A percentile compares a stretch with the other conserved stretches of the same genome.
Conservation (phyloP, 352 stramenopile genomes). For the Phytophthora podocarpi region DNA sequence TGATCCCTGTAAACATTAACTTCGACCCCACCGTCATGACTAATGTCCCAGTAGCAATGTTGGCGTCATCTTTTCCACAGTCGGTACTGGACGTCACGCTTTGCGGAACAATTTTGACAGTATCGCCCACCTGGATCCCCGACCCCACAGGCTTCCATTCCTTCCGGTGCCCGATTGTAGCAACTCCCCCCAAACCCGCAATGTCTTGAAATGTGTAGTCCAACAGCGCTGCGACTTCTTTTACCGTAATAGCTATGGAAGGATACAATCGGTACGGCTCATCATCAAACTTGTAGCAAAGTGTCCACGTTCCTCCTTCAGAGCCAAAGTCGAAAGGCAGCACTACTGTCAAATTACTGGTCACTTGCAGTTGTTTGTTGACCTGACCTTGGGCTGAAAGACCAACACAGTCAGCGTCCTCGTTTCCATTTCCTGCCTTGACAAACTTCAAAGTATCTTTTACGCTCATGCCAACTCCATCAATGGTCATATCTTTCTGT, state of each 20-base stretch:
- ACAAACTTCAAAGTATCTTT: constrained; percentile 69
- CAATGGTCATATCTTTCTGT: constrained; percentile 56
- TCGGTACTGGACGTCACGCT: constrained; percentile 51
- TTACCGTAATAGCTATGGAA: constrained; percentile 48
- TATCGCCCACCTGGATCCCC: constrained; percentile 48
- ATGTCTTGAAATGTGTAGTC: constrained; percentile 45
- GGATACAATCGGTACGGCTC: constrained; percentile 58
- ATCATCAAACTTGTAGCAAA: constrained; percentile 74
- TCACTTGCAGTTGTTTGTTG: constrained; percentile 39
- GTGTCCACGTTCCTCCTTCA: constrained; percentile 42
- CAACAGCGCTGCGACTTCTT: constrained; percentile 51
- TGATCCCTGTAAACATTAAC: constrained; percentile 44
- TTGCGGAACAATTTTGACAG: constrained; percentile 56
- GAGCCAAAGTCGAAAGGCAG: constrained; percentile 65
- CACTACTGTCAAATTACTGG: constrained; percentile 48
- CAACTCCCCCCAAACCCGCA: constrained; percentile 35
- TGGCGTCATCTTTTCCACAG: constrained; percentile 48
- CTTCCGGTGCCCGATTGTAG: constrained; percentile 54
- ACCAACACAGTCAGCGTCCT: constrained; percentile 43
- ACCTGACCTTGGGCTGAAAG: constrained; percentile 46
- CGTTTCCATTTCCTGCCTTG: constrained; percentile 4
- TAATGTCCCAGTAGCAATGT: constrained; percentile 37
- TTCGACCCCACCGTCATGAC: constrained; percentile 42
- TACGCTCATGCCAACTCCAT: constrained; percentile 54
- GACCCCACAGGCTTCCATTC: constrained; percentile 55